These are phyloP conservation scores for Celoporthe dispersa DNA, from an alignment of 2,329 filamentous ascomycete species.

Conservation along the genomic window DNA sequence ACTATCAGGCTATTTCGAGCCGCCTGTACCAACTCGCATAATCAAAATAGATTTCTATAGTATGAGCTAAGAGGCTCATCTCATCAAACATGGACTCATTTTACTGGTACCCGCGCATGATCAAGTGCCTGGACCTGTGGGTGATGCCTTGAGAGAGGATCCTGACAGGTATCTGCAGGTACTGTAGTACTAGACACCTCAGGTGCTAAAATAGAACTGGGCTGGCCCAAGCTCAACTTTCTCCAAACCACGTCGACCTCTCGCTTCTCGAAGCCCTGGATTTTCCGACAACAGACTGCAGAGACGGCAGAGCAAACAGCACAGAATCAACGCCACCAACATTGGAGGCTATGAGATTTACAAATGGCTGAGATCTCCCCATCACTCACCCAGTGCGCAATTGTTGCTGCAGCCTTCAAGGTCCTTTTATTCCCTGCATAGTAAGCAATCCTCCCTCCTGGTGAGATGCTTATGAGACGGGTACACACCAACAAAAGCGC, in stretches of 20 bases:
- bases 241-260: slow-evolving; percentile 21
- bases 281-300: neutral
- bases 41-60: neutral
- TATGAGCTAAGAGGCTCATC: neutral
- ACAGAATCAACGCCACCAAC: neutral
- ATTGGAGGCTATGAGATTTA: slow-evolving; percentile 23
- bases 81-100: neutral
- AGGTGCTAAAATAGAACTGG: slow-evolving; percentile 15
- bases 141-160: neutral
- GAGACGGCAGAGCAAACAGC: neutral
- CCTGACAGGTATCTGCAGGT: slow-evolving; percentile 4
- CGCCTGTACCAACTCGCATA: neutral
- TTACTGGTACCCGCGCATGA: neutral
- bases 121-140: neutral
- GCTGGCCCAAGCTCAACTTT: slow-evolving; percentile 24
- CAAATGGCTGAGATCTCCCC: slow-evolving; percentile 82
- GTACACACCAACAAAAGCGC: neutral
- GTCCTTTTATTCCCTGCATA: slow-evolving; percentile 92
- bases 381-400: slow-evolving; percentile 84
- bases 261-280: slow-evolving; percentile 8
- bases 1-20: neutral
- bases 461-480: slow-evolving; percentile 1
- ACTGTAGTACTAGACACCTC: neutral
- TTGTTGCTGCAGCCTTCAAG: slow-evolving; percentile 88
- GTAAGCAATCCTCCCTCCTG: slow-evolving; percentile 57